Base-by-base conservation (phyloP, 805 yeast genomes). In the Yamadazyma nakazawae region DNA sequence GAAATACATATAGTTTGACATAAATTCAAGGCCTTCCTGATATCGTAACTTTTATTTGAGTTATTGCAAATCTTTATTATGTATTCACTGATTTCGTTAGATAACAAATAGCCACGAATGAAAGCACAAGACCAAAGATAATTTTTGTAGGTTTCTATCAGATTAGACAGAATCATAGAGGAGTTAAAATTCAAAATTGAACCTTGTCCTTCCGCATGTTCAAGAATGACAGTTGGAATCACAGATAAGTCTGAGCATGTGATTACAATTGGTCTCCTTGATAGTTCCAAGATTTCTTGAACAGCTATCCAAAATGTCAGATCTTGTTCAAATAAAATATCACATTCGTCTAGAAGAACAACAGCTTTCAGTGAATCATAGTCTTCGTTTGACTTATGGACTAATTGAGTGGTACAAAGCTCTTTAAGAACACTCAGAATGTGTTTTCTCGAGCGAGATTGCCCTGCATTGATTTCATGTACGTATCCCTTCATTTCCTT, bases 311-410 rank as follows among this genome's bases (percentile, higher is more conserved):
- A 94, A 59, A 92, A 91, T 1, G 81, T 81, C 47, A 78, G 80
- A 56, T 94, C 98, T 28, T 78, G 81, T 45, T 81, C 88, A 56
- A 85, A 88, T 16, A 91, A 61, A 10, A 88, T 70, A 60, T 92
- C 96, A 35, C 87, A 91, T 56, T 92, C 97, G 55, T 91, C 96
- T 47, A 92, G 72, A 30, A 94, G 63, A 3, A 94, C 82, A 5
- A 89, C 68, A 7, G 92, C 90, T 48, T 80, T 75, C 49, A 76
- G 81, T 42, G 76, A 76, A 17, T 56, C 56, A 13, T 55, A 50
- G 2, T 46, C 51, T 34, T 52, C 55, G 26, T 48, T 47, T 37
- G 51, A 51, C 34, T 52, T 49, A 52, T 84, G 88, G 1, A 92
- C 91, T 40, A 85, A 68, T 49, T 88, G 89, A 0, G 96, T 85